Base-by-base conservation (phyloP, 1,139 yeast species). In the Taphrina confusa region DNA sequence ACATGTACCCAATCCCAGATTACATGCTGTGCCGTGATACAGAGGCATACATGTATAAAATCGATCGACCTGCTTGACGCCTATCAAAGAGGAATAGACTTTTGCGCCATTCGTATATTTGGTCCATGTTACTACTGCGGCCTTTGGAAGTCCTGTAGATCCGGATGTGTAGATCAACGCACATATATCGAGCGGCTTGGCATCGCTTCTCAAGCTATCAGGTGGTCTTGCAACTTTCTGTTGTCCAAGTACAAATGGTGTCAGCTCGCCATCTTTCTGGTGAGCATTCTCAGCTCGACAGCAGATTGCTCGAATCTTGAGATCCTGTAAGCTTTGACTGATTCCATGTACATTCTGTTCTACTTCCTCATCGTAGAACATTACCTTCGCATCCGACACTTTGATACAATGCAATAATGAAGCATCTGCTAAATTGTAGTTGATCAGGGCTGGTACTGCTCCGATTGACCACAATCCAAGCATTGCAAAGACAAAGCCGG, bases 11-110 rank as follows among this genome's bases (percentile, higher is more conserved):
- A 60, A 22, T 2, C 97, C 97, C 63, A 91, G 75, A 74, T 89
- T 44, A 2, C 80, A 0, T 1, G 97, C 97, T 0, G 97, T 91
- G 1, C 96, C 89, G 72, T 91, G 97, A 70, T 91, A 91, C 64
- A 92, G 75, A 0, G 98, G 97, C 97, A 92, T 91, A 2, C 96
- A 89, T 0, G 96, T 87, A 73, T 87, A 86, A 5, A 89, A 84
- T 11, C 80, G 81, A 22, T 87, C 82, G 2, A 74, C 69, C 3
- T 72, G 65, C n/a, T 74, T 72, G 66, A 89, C 77, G 64, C 83
- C 80, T 77, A 87, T 81, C 57, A 87, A 84, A 79, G 0, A 90
- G 89, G 71, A 87, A 89, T 39, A 87, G 70, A 6, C 79, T 73
- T 1, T 89, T 77, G 0, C 96, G 95, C 76, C 86, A 76, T 64